These are phyloP conservation scores for Tolypocladium tundrense DNA, from an alignment of 2,329 filamentous ascomycete genomes.

Conservation along the genomic window DNA sequence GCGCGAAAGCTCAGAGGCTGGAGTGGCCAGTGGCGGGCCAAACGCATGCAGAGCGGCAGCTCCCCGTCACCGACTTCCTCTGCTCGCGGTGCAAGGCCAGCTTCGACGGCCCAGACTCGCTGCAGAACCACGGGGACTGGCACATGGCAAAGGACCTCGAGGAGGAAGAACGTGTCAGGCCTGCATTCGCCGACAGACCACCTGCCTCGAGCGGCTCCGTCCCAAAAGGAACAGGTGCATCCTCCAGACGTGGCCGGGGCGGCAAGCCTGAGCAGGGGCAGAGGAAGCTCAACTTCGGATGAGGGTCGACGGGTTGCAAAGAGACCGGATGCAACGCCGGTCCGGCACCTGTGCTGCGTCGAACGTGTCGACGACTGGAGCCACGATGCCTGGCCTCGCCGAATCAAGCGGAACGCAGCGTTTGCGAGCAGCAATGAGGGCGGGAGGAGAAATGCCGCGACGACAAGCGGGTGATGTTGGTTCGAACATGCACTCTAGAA, in stretches of 20 bases:
- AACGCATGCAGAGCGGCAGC: conserved; percentile 10
- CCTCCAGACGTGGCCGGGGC: conserved; percentile 29
- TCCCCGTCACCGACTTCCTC: conserved; percentile 25
- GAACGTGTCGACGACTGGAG: neutral
- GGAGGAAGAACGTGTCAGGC: conserved; percentile 44
- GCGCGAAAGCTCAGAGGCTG: neutral
- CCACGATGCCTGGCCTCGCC: neutral
- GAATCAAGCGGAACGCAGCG: neutral
- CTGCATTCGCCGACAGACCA: conserved; percentile 30
- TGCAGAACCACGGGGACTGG: conserved; percentile 81
- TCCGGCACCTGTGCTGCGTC: neutral
- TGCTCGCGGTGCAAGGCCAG: conserved; percentile 57
- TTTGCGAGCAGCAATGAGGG: neutral
- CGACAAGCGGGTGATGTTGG: neutral
- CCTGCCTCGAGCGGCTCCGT: conserved; percentile 18
- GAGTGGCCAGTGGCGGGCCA: neutral
- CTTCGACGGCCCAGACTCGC: conserved; percentile 46
- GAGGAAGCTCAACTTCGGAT: conserved; percentile 50
- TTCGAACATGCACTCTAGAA: neutral
- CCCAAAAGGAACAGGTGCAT: conserved; percentile 21
- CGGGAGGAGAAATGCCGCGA: neutral
- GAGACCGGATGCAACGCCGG: neutral
- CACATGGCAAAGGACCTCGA: conserved; percentile 87
- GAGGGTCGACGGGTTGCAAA: conserved; percentile 12
- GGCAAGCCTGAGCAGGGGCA: conserved; percentile 45